A percentile compares a stretch with the other conserved stretches of the same genome.
Evolutionary conservation across 1,139 yeast species (phyloP).

Genomic region (Blastobotrys buckinghamii): DNA sequence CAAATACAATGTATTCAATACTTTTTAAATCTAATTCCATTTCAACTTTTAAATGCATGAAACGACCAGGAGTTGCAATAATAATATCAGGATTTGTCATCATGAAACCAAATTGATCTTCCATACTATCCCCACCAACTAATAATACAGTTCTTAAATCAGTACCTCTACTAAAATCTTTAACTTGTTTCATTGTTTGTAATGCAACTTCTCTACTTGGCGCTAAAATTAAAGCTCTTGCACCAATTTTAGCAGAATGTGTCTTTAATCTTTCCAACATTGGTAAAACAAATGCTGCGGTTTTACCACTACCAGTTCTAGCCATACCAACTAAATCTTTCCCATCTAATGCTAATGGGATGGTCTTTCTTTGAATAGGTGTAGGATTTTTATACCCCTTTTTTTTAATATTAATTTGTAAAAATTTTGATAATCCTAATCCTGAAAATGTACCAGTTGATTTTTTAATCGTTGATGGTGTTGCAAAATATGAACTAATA

Average conservation of each 20-base stretch:
- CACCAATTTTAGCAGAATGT: conserved; percentile 85
- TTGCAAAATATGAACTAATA: conserved; percentile 42
- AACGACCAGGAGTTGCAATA: conserved; percentile 97
- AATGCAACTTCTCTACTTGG: conserved; percentile 94
- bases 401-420: conserved; percentile 63
- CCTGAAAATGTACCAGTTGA: conserved; percentile 74
- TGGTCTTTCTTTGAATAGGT: conserved; percentile 93
- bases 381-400: conserved; percentile 96
- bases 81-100: conserved; percentile 91
- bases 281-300: conserved; percentile 96
- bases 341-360: conserved; percentile 79
- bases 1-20: conserved; percentile 88
- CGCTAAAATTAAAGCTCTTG: conserved; percentile 79
- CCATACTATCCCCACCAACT: conserved; percentile 96
- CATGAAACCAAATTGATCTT: conserved; percentile 91
- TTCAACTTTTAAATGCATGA: conserved; percentile 89
- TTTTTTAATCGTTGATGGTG: conserved; percentile 57
- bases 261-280: conserved; percentile 76
- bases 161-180: conserved; percentile 80
- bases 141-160: conserved; percentile 74
- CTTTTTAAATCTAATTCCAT: conserved; percentile 81
- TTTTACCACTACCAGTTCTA: conserved; percentile 97
- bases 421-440: conserved; percentile 74
- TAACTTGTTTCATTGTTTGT: conserved; percentile 84
- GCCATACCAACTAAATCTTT: conserved; percentile 99